Evolutionary conservation across 331 rosid genomes (phyloP).

Genomic region (Quercus phellos): DNA sequence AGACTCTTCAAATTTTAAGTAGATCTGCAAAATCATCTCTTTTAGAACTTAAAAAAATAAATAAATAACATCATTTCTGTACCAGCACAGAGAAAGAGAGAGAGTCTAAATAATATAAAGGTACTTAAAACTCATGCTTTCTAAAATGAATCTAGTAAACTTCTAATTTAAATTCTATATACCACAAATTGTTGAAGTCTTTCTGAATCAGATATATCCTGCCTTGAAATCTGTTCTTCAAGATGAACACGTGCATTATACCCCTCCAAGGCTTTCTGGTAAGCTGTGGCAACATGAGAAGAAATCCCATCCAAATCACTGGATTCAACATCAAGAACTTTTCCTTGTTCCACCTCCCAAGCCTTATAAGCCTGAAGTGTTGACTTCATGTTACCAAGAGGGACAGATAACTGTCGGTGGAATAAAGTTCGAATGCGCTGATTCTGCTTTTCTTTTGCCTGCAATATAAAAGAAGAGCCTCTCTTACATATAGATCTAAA

Average conservation of each 20-base stretch:
- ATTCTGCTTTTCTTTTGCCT: constrained; percentile 79
- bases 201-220: constrained; percentile 57
- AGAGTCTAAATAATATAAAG: background rate
- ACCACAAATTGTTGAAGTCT: constrained; percentile 67
- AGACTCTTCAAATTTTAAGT: constrained; percentile 75
- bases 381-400: constrained; percentile 65
- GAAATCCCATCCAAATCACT: constrained; percentile 37
- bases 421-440: constrained; percentile 64
- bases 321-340: constrained; percentile 35
- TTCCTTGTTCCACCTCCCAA: constrained; percentile 78
- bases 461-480: constrained; percentile 23
- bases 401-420: constrained; percentile 82
- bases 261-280: constrained; percentile 71
- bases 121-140: background rate
- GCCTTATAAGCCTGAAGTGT: constrained; percentile 62
- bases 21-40: constrained; percentile 47
- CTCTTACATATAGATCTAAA: constrained; percentile 14
- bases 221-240: constrained; percentile 59
- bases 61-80: background rate
- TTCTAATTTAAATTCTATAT: constrained; percentile 6
- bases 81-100: background rate
- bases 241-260: constrained; percentile 56
- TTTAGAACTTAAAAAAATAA: background rate
- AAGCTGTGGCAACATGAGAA: constrained; percentile 61
- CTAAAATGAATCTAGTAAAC: background rate